Base-by-base conservation (phyloP, 176 grass and related monocot species). In the Musa troglodytarum region DNA sequence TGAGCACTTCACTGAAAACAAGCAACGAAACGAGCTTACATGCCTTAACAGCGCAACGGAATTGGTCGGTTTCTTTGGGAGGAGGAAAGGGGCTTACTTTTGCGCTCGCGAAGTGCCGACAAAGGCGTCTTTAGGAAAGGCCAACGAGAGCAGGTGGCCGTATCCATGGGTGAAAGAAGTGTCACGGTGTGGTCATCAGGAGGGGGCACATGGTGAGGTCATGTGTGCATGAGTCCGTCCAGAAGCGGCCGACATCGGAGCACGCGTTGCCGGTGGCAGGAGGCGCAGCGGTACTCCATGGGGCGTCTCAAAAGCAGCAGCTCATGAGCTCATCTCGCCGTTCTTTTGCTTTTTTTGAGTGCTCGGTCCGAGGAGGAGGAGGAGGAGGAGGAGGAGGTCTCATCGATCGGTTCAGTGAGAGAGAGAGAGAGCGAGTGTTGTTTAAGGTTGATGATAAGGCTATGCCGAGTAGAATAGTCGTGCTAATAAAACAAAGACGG, bases 41-140 rank as follows among this genome's bases (percentile, higher is more conserved):
- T 16, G 22, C 49, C 9, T 53, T 24, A 65, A 70, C 9, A 54
- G 50, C 49, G n/a, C 52, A 57, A 49, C 21, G 29, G 64, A 26
- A 79, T n/a, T 13, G 25, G 19, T 21, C 66, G 28, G 11, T 59
- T 71, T 79, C 77, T 79, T 79, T 24, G 77, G 77, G 77, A 61
- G 66, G 24, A 70, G 53, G 53, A 59, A 79, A 71, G 54, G 77
- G 53, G 12, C 22, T 12, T 22, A 20, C 43, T 50, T 17, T 67
- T 17, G 68, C 51, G 43, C 49, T 70, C 29, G 16, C 43, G 20
- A 25, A 21, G 16, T 70, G 21, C 68, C 50, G 68, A 70, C 68
- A 70, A 70, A 70, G 68, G 68, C 17, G 16, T 11, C 68, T 70
- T 70, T 70, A 70, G 68, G 68, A 70, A 70, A 50, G 68, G 49